Evolutionary conservation across 1,284 basidiomycete species (phyloP).

Genomic region (Mrakiaceae sp.): DNA sequence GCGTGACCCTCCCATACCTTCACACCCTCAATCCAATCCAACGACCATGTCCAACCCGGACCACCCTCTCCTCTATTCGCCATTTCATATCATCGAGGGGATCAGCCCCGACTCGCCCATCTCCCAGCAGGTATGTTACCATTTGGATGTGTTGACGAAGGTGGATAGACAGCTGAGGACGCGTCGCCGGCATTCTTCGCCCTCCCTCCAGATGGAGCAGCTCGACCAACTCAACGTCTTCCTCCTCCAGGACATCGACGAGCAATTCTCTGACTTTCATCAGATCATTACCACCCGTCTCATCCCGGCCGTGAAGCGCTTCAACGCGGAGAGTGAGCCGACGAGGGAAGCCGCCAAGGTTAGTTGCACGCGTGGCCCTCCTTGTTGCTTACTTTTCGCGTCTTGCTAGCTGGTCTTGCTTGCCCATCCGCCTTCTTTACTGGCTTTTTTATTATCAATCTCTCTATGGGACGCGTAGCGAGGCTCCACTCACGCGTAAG

Average conservation of each 20-base stretch:
- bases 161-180: too few species aligned
- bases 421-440: background rate
- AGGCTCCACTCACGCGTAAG: background rate
- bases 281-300: slow-evolving; percentile 70
- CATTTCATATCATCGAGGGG: slow-evolving; percentile 48
- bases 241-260: slow-evolving; percentile 68
- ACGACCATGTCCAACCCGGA: background rate
- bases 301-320: slow-evolving; percentile 76
- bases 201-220: slow-evolving; percentile 54
- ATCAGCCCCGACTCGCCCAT: slow-evolving; percentile 62
- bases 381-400: background rate
- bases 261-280: slow-evolving; percentile 83
- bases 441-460: background rate
- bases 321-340: slow-evolving; percentile 71
- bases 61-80: slow-evolving; percentile 27
- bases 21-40: too few species aligned
- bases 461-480: background rate
- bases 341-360: slow-evolving; percentile 81
- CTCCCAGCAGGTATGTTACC: slow-evolving; percentile 48
- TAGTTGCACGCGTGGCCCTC: slow-evolving; percentile 20
- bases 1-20: too few species aligned
- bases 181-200: background rate
- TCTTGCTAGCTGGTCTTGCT: background rate
- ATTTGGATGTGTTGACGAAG: background rate
- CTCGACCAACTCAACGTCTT: slow-evolving; percentile 92